Percentiles rank a stretch among this genome's conserved stretches.
phyloP scores from a whole-genome alignment of 1,139 yeast genomes.

The Torulaspora pretoriensis region DNA sequence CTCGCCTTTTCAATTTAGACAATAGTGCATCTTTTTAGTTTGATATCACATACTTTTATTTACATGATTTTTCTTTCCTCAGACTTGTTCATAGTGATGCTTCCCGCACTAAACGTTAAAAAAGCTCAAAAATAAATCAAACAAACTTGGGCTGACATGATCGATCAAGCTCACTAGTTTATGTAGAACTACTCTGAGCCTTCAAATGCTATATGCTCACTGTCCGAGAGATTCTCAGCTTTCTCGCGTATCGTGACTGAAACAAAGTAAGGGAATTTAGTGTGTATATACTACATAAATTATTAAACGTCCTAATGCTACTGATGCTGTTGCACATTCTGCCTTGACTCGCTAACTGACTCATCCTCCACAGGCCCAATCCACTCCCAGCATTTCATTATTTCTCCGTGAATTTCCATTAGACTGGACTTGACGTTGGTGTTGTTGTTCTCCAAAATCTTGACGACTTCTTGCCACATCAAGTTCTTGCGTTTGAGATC shows the following conservation, averaged over 20 bases:
- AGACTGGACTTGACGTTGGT: conserved; percentile 33
- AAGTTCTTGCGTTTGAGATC: conserved; percentile 46
- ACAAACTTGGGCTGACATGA: neutral
- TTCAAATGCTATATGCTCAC: no score
- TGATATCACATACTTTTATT: neutral
- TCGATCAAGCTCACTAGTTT: neutral
- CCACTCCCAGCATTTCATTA: conserved; percentile 91
- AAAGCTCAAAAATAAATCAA: neutral
- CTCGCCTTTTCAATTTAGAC: neutral
- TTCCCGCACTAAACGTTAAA: conserved; percentile 1
- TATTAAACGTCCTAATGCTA: neutral
- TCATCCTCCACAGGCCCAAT: conserved; percentile 40
- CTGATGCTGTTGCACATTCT: neutral
- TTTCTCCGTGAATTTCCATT: conserved; percentile 77
- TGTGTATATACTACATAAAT: conserved; percentile 4
- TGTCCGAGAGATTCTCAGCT: no score
- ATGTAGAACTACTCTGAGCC: no score
- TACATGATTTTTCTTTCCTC: neutral
- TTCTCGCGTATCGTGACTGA: no score
- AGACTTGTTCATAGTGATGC: neutral
- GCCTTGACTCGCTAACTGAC: neutral
- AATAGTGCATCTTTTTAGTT: neutral
- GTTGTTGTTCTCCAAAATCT: conserved; percentile 57
- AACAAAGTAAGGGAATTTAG: neutral
- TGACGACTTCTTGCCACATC: conserved; percentile 62